Conservation (phyloP, 2,329 filamentous ascomycete genomes). For the Colletotrichum sidae region DNA sequence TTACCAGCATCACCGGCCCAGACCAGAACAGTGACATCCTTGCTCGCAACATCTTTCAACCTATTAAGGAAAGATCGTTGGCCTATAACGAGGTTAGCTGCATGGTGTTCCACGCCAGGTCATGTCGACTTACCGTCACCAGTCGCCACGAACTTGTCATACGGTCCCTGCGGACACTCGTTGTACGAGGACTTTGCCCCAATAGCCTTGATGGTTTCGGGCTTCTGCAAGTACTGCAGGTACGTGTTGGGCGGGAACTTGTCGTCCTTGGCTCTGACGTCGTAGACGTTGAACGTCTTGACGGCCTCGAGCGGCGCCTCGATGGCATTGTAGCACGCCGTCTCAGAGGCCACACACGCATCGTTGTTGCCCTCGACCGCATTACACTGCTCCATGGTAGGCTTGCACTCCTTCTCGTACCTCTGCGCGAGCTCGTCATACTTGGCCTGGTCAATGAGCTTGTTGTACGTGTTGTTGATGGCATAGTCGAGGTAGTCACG, state of each 20-base stretch:
- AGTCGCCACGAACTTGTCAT: conserved; percentile 51
- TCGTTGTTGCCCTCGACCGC: conserved; percentile 39
- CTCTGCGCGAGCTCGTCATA: conserved; percentile 28
- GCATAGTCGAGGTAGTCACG: conserved; percentile 57
- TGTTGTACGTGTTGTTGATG: conserved; percentile 55
- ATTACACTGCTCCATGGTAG: conserved; percentile 38
- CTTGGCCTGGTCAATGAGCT: conserved; percentile 39
- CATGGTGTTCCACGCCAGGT: neutral
- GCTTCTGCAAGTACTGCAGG: conserved; percentile 51
- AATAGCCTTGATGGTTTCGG: conserved; percentile 54
- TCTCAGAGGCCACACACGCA: conserved; percentile 43
- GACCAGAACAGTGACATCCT: conserved; percentile 60
- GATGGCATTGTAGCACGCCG: conserved; percentile 43
- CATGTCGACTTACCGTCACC: conserved; percentile 49
- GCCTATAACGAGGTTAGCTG: conserved; percentile 40
- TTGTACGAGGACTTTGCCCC: conserved; percentile 55
- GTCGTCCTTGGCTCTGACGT: conserved; percentile 55
- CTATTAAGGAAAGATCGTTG: conserved; percentile 57
- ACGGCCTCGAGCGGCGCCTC: conserved; percentile 39
- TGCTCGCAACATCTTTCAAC: conserved; percentile 58
- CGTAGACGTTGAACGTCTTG: conserved; percentile 58
- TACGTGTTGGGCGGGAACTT: conserved; percentile 54
- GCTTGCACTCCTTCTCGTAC: conserved; percentile 41
- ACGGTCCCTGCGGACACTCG: conserved; percentile 53
- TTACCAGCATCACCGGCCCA: conserved; percentile 66